These are phyloP conservation scores for Backusella tarrabulga DNA, from an alignment of 192 early-diverging fungal species.

Conservation along the genomic window DNA sequence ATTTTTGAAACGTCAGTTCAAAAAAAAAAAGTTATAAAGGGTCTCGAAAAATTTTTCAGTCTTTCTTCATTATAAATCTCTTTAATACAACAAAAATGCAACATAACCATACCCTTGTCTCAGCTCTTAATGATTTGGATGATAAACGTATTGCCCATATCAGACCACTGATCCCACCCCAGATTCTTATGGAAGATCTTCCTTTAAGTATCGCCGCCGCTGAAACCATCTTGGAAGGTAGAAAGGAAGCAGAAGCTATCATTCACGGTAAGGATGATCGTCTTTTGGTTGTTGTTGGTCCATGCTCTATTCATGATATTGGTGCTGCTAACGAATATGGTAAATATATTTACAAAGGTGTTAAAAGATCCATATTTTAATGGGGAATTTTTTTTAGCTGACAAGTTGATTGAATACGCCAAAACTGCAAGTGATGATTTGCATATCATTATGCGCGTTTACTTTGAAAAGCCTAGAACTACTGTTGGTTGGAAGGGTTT, in stretches of 20 bases:
- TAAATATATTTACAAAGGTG: conserved; percentile 17
- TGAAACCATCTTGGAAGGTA: conserved; percentile 70
- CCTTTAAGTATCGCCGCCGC: conserved; percentile 75
- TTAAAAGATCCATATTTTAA: too few relatives aligned
- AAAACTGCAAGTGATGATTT: conserved; percentile 59
- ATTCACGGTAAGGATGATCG: conserved; percentile 74
- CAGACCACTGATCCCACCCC: conserved; percentile 83
- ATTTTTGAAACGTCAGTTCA: background rate
- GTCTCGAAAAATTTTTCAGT: background rate
- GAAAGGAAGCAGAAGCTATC: conserved; percentile 60
- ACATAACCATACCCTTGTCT: background rate
- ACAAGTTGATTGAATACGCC: conserved; percentile 12
- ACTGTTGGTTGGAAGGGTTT: conserved; percentile 94
- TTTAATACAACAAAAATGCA: background rate
- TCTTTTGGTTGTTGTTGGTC: conserved; percentile 81
- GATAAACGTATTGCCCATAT: conserved; percentile 84
- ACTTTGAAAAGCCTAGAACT: conserved; percentile 86
- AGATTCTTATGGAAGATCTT: conserved; percentile 89
- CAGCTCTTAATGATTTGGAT: conserved; percentile 92
- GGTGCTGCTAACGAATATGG: conserved; percentile 76
- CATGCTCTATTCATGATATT: conserved; percentile 84
- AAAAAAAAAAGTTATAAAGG: background rate
- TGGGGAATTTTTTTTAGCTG: background rate
- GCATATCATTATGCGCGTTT: conserved; percentile 79
- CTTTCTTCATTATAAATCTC: background rate